A percentile compares a stretch with the other conserved stretches of the same genome.
Conservation (phyloP, 148 eudicot genomes). For the Rhododendron simsii region DNA sequence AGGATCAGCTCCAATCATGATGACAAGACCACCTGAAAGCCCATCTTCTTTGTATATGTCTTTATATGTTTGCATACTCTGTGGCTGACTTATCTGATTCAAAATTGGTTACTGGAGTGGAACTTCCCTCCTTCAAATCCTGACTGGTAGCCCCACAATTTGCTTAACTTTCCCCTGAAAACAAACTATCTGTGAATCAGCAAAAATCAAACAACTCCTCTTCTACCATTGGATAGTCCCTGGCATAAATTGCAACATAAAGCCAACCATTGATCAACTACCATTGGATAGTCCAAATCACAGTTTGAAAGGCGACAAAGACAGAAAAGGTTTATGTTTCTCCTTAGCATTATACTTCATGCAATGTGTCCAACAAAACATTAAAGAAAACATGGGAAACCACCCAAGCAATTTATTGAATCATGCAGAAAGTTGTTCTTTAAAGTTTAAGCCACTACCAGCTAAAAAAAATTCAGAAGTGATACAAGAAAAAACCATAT, state of each 20-base stretch:
- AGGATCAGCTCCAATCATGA: constrained; percentile 88
- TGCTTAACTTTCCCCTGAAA: constrained; percentile 87
- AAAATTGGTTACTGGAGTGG: constrained; percentile 60
- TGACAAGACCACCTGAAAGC: constrained; percentile 79
- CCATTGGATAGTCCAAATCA: neutral
- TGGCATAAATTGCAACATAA: neutral
- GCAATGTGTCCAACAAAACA: neutral
- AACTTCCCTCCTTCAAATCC: constrained; percentile 52
- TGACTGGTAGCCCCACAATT: constrained; percentile 81
- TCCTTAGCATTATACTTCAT: neutral
- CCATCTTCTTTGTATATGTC: constrained; percentile 55
- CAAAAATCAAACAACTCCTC: neutral
- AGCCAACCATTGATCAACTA: neutral
- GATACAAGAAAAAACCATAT: neutral
- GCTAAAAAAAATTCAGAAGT: neutral
- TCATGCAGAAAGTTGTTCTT: neutral
- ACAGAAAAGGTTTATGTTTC: neutral
- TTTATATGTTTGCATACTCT: constrained; percentile 53
- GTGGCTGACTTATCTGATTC: constrained; percentile 84
- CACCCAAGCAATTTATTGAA: neutral
- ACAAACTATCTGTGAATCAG: neutral
- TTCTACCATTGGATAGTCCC: neutral
- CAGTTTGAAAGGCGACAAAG: neutral
- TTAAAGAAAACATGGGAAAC: neutral
- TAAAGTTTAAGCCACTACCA: neutral